These are phyloP conservation scores for Colletotrichum sansevieriae DNA, from an alignment of 2,329 filamentous ascomycete species.

Conservation along the genomic window DNA sequence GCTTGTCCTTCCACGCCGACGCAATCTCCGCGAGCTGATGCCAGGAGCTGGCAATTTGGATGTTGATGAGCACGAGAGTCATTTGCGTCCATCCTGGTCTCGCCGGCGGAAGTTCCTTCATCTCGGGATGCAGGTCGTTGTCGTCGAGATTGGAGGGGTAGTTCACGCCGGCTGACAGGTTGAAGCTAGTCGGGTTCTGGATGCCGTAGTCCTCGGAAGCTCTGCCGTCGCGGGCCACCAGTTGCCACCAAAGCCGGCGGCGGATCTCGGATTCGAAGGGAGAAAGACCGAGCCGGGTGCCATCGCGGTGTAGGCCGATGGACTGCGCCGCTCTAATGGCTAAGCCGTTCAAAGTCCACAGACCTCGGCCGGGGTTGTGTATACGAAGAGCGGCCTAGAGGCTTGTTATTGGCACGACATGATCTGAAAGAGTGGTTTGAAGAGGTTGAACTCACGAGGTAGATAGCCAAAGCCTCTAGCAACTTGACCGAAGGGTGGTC, in stretches of 20 bases:
- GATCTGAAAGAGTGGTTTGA: background rate
- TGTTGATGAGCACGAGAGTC: conserved; percentile 67
- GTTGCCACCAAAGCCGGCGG: conserved; percentile 67
- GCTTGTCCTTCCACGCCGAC: conserved; percentile 32
- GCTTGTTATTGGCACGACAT: background rate
- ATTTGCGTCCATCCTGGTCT: conserved; percentile 68
- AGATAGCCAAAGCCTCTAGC: conserved; percentile 54
- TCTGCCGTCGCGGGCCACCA: conserved; percentile 65
- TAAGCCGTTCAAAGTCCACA: conserved; percentile 58
- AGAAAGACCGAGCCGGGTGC: conserved; percentile 47
- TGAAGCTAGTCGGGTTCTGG: conserved; percentile 37
- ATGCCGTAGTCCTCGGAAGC: conserved; percentile 70
- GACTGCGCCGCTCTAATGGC: conserved; percentile 61
- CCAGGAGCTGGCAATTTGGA: conserved; percentile 57
- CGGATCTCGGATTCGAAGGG: conserved; percentile 67
- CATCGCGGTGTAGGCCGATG: conserved; percentile 66
- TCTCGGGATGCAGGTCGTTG: conserved; percentile 61
- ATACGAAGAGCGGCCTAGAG: conserved; percentile 49
- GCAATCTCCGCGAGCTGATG: conserved; percentile 45
- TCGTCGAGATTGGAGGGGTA: conserved; percentile 71
- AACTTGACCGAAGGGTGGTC: conserved; percentile 54
- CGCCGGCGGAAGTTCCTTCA: conserved; percentile 61
- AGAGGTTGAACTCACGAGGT: conserved; percentile 49
- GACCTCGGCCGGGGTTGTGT: conserved; percentile 51
- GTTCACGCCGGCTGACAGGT: conserved; percentile 60